Evolutionary conservation across 164 flowering plant genomes (phyloP).

Genomic region (Annona squamosa): DNA sequence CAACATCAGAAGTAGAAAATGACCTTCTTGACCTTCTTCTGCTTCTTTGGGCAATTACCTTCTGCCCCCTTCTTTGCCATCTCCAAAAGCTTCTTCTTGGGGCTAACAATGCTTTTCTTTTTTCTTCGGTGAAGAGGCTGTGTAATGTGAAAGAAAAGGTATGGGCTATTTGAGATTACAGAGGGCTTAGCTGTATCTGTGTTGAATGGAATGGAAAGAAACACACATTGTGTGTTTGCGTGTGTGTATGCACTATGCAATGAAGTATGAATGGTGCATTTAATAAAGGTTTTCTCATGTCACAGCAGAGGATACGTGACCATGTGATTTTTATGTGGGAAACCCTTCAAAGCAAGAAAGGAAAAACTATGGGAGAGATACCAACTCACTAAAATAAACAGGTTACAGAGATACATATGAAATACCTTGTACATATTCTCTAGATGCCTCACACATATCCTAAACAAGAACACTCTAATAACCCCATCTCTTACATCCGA

Average conservation of each 20-base stretch:
- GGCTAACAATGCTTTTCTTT: constrained; percentile 5
- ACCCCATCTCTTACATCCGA: no score
- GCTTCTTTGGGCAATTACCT: not conserved
- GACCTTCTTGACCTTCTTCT: constrained; percentile 4
- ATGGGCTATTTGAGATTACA: not conserved
- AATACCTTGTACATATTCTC: no score
- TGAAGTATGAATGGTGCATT: not conserved
- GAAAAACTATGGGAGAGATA: no score
- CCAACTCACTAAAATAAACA: no score
- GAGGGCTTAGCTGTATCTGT: not conserved
- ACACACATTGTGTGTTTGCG: no score
- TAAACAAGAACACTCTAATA: no score
- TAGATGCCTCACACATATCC: no score
- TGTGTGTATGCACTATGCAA: not conserved
- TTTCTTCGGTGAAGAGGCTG: not conserved
- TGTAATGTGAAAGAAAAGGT: not conserved
- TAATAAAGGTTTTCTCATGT: not conserved
- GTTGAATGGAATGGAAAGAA: not conserved
- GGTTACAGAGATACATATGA: no score
- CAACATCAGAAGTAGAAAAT: not conserved
- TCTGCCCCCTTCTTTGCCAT: constrained; percentile 12
- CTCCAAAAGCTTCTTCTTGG: constrained; percentile 9
- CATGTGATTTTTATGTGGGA: constrained; percentile 3
- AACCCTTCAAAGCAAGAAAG: no score
- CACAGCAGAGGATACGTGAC: not conserved